phyloP scores from a whole-genome alignment of 108 stramenopile genomes.

The Aurantiochytrium sp. region DNA sequence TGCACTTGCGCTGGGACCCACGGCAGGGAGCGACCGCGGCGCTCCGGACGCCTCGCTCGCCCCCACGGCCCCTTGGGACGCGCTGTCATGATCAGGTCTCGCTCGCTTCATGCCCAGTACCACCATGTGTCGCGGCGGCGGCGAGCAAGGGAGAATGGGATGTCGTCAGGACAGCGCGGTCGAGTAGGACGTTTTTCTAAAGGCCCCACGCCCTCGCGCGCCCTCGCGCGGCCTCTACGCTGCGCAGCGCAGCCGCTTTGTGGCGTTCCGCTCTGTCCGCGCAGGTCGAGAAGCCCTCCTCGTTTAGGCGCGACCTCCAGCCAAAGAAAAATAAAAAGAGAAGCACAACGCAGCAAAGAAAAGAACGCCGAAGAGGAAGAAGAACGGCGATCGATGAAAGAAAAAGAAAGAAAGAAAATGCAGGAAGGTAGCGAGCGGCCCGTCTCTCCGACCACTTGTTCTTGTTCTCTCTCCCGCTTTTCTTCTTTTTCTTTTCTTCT shows the following conservation, averaged over 20 bases:
- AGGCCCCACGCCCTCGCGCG: too few relatives aligned
- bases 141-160: too few relatives aligned
- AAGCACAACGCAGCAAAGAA: not conserved
- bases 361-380: not conserved
- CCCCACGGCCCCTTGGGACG: not conserved
- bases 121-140: not conserved
- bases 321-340: not conserved
- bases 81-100: not conserved
- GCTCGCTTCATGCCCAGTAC: constrained; percentile 3
- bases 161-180: too few relatives aligned
- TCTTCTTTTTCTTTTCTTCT: not conserved
- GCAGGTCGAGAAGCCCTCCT: not conserved
- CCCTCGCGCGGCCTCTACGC: too few relatives aligned
- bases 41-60: too few relatives aligned
- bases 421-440: not conserved
- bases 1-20: too few relatives aligned
- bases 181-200: too few relatives aligned
- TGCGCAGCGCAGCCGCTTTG: too few relatives aligned
- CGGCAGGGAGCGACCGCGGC: too few relatives aligned
- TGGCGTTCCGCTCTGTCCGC: not conserved
- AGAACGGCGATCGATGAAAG: too few relatives aligned
- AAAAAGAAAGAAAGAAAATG: not conserved
- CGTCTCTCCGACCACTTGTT: not conserved
- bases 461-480: not conserved
- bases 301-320: not conserved